A percentile compares a stretch with the other conserved stretches of the same genome.
Conservation (phyloP, 495 filamentous ascomycete genomes). For the Trichoderma gamsii region DNA sequence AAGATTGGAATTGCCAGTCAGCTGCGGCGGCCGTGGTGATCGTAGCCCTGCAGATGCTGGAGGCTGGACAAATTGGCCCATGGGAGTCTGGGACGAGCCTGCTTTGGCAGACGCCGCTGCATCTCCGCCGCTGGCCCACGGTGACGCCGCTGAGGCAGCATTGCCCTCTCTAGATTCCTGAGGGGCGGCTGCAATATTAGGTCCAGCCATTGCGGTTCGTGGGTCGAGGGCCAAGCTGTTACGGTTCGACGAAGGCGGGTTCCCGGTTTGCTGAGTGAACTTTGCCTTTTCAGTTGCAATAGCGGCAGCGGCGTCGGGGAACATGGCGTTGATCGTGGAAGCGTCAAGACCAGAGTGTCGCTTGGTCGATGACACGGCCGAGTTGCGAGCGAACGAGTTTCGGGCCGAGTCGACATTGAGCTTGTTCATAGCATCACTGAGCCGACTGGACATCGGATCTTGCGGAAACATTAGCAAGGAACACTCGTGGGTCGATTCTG, state of each 20-base stretch:
- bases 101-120: slow-evolving; percentile 77
- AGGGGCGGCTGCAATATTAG: slow-evolving; percentile 59
- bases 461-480: slow-evolving; percentile 14
- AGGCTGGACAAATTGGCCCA: slow-evolving; percentile 94
- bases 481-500: slow-evolving; percentile 7
- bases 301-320: slow-evolving; percentile 93
- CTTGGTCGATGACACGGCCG: slow-evolving; percentile 63
- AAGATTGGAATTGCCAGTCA: slow-evolving; percentile 59
- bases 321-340: slow-evolving; percentile 97
- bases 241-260: slow-evolving; percentile 82
- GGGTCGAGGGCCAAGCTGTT: slow-evolving; percentile 84
- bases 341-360: slow-evolving; percentile 87
- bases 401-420: slow-evolving; percentile 78
- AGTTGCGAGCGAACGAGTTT: slow-evolving; percentile 77
- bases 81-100: slow-evolving; percentile 80
- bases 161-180: slow-evolving; percentile 44
- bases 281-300: slow-evolving; percentile 97
- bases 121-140: slow-evolving; percentile 60
- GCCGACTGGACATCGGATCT: slow-evolving; percentile 96
- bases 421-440: slow-evolving; percentile 98
- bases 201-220: slow-evolving; percentile 70
- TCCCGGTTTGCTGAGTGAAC: slow-evolving; percentile 89
- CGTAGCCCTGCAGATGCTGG: slow-evolving; percentile 73
- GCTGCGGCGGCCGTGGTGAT: slow-evolving; percentile 68
- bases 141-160: slow-evolving; percentile 61